Percentiles rank a stretch among this genome's conserved stretches.
Evolutionary conservation across 2,329 filamentous ascomycete species (phyloP).

Genomic region (Truncatella angustata): DNA sequence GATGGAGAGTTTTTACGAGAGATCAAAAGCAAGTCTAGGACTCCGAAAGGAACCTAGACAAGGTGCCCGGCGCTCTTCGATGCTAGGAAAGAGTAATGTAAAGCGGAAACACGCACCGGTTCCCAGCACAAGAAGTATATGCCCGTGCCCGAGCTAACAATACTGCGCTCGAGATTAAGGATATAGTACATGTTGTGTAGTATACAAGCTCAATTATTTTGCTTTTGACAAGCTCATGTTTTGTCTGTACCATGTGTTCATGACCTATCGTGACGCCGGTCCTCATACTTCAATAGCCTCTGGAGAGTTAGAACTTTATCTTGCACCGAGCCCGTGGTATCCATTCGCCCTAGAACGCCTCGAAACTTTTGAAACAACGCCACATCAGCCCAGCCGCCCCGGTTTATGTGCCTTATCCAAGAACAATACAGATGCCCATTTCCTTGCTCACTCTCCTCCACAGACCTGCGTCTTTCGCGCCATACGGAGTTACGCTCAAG

Average conservation of each 20-base stretch:
- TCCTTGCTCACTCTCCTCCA: constrained; percentile 59
- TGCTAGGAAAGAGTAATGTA: no score
- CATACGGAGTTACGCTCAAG: constrained; percentile 20
- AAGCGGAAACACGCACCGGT: no score
- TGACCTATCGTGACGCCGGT: neutral
- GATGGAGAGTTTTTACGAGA: no score
- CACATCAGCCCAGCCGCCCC: neutral
- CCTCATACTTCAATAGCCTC: neutral
- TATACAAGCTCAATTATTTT: neutral
- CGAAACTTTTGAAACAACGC: neutral
- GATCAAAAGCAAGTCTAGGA: no score
- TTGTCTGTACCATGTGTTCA: neutral
- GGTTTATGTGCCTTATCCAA: constrained; percentile 43
- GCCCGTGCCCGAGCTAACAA: no score
- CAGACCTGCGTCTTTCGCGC: constrained; percentile 35
- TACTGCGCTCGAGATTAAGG: no score
- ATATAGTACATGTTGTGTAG: no score
- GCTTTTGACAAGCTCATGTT: neutral
- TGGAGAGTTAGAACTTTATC: neutral
- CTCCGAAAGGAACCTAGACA: no score
- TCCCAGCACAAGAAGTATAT: no score
- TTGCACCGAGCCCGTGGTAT: neutral
- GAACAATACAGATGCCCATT: constrained; percentile 58
- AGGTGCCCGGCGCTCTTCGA: no score
- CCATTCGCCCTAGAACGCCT: neutral